These are phyloP conservation scores for Citrullus mucosospermus DNA, from an alignment of 306 rosid species.

Conservation along the genomic window DNA sequence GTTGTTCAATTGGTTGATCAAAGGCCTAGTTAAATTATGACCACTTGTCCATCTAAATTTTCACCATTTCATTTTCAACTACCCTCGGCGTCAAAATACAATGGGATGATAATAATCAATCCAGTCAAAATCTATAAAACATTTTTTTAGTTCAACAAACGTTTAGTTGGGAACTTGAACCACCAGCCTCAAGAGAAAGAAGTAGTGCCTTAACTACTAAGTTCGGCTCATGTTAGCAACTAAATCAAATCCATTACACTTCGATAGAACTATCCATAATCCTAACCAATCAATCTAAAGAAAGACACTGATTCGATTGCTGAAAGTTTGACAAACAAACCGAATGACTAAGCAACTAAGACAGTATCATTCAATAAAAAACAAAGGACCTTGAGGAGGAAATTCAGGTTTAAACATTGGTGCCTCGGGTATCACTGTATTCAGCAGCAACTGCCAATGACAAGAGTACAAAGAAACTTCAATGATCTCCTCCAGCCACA, in stretches of 20 bases:
- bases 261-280: background rate
- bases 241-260: background rate
- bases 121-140: background rate
- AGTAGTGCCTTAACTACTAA: no score
- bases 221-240: no score
- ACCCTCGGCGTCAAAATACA: background rate
- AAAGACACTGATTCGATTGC: background rate
- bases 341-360: background rate
- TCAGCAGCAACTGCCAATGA: slow-evolving; percentile 43
- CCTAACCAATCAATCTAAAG: background rate
- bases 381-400: slow-evolving; percentile 75
- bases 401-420: slow-evolving; percentile 95
- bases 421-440: slow-evolving; percentile 64
- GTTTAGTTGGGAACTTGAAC: background rate
- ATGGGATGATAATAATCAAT: background rate
- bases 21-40: background rate
- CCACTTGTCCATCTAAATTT: background rate
- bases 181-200: background rate
- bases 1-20: background rate
- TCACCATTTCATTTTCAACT: background rate
- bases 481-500: background rate
- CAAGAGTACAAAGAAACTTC: slow-evolving; percentile 1
- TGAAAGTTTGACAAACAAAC: background rate
- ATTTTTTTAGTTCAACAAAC: background rate
- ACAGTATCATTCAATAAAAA: background rate